Evolutionary conservation across 2,329 filamentous ascomycete genomes (phyloP).

Genomic region (Colletotrichum ledebouriae): DNA sequence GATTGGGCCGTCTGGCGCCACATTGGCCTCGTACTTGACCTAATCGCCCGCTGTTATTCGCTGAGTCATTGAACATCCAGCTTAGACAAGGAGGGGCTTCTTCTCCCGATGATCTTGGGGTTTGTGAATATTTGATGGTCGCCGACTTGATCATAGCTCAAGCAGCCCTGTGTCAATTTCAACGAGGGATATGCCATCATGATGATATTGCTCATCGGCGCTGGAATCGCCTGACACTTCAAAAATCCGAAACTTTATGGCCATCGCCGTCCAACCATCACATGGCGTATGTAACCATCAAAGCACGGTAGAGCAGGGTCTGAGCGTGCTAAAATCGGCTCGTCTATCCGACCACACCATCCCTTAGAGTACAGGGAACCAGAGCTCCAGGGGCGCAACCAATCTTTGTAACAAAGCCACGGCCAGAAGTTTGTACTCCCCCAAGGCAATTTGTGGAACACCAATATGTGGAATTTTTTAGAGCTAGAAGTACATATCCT

Average conservation of each 20-base stretch:
- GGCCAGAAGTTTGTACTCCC: too few relatives aligned
- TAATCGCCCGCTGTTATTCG: constrained; percentile 13
- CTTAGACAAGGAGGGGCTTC: too few relatives aligned
- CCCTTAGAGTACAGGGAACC: neutral
- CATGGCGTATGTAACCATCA: constrained; percentile 11
- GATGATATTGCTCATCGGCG: neutral
- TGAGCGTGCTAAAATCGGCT: constrained; percentile 18
- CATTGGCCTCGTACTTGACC: neutral
- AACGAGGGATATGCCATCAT: constrained; percentile 16
- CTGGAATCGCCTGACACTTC: neutral
- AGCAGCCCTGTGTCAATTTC: neutral
- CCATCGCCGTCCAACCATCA: constrained; percentile 10
- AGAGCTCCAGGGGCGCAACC: too few relatives aligned
- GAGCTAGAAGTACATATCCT: too few relatives aligned
- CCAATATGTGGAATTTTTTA: too few relatives aligned
- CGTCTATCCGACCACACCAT: constrained; percentile 26
- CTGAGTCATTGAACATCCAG: constrained; percentile 19
- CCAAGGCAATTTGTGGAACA: too few relatives aligned
- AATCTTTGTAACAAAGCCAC: too few relatives aligned
- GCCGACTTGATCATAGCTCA: neutral
- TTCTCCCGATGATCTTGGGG: too few relatives aligned
- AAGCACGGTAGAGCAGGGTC: constrained; percentile 2
- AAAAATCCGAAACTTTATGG: constrained; percentile 12
- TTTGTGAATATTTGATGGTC: neutral
- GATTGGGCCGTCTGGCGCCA: constrained; percentile 33